Evolutionary conservation across 805 yeast genomes (phyloP), one percentile per base, ranked within the genome.

Genomic region (Pichia paraexigua): DNA sequence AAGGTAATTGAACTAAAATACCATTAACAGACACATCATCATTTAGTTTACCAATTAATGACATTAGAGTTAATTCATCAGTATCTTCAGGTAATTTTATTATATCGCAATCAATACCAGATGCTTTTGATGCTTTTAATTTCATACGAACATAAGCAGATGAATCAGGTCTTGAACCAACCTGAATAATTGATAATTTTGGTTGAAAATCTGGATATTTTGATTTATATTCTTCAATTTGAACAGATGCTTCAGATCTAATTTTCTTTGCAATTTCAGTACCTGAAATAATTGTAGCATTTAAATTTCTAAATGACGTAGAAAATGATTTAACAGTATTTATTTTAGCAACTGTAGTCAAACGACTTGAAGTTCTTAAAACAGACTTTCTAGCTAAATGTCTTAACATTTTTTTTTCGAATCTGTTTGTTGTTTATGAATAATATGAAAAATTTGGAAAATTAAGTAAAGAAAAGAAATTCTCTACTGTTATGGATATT

Each of bases 71-170:
- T 44, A 73, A 68, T 66, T 86, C 83, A 18, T 82, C 65, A 49
- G 80, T 76, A 41, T 69, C 59, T 53, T 75, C 85, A 2, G 85
- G 80, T 53, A 86, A 68, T 51, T 77, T 79, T 61, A 82, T 74
- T 50, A 83, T 74, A 37, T 73, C 67, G 68, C 91, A 85, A 18
- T 71, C 70, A 52, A 87, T 77, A 50, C 82, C 80, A 40, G 90
- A 82, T 57, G 82, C 87, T 51, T 74, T 72, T 28, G 92, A 87
- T 12, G 94, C 92, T 65, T 82, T 84, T 54, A 83, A 69, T 67
- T 87, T 87, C 89, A 85, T 85, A 57, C 80, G 77, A 45, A 87
- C 91, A 66, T 87, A 87, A 3, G 89, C 84, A n/a, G 85, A 72
- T 13, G 94, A 85, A 62, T 87, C 95, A 22, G 84, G 85, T 66